Conservation (phyloP, 140 eudicot genomes). For the Bidens hawaiensis region DNA sequence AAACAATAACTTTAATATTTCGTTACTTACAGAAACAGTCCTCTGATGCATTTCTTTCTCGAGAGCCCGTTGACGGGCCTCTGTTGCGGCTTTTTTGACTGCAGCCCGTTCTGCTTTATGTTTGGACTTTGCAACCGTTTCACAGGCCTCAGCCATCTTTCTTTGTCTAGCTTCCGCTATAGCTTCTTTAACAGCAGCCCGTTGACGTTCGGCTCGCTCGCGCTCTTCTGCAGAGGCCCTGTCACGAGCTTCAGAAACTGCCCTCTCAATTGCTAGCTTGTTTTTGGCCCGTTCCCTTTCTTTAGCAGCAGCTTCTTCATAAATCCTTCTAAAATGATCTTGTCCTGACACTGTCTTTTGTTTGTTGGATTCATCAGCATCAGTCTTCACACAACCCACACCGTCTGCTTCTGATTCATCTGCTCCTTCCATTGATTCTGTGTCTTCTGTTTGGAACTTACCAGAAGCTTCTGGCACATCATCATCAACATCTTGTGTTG, state of each 20-base stretch:
- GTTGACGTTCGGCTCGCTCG: conserved; percentile 74
- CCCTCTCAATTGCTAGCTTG: conserved; percentile 72
- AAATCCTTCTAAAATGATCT: conserved; percentile 30
- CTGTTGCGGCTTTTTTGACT: conserved; percentile 81
- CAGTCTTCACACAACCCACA: conserved; percentile 16
- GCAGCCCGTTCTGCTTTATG: conserved; percentile 88
- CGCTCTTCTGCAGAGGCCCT: conserved; percentile 78
- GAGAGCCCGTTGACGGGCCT: conserved; percentile 92
- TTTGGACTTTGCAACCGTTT: conserved; percentile 58
- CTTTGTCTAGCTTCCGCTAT: conserved; percentile 73
- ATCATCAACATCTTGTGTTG: neutral
- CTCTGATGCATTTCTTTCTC: conserved; percentile 71
- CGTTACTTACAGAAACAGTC: conserved; percentile 18
- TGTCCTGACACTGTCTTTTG: conserved; percentile 32
- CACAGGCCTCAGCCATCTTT: conserved; percentile 58
- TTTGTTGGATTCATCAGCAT: conserved; percentile 9
- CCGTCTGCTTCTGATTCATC: conserved; percentile 15
- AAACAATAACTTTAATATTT: neutral
- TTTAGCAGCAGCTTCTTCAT: conserved; percentile 53
- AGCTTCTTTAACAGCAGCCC: conserved; percentile 88
- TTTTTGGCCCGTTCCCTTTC: conserved; percentile 59
- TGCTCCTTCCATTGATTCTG: conserved; percentile 15
- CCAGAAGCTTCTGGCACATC: too few relatives aligned
- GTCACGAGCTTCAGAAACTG: conserved; percentile 92
- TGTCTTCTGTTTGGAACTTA: neutral